Base-by-base conservation (phyloP, 495 filamentous ascomycete genomes). In the Neurospora sp. region DNA sequence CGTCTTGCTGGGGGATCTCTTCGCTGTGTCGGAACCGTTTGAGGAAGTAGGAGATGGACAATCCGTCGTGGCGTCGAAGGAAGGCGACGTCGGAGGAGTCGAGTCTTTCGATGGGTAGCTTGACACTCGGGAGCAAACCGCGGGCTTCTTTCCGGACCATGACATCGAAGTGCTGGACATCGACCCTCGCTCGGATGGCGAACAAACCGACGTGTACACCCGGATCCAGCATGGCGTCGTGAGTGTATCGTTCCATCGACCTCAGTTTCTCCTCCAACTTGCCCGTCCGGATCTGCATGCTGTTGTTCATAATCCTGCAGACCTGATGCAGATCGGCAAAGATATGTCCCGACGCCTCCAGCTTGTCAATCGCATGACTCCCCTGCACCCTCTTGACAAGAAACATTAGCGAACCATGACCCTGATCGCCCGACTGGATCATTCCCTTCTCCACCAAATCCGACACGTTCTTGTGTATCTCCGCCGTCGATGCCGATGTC, bases 171-270 rank as follows among this genome's bases (percentile, higher is more conserved):
- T 89, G 89, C 73, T 87, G 86, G 20, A 81, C 82, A 59, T 87
- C 86, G 6, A 91, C 81, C 8, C 88, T 85, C 3, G 92, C 88
- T 35, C 91, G 88, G 72, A 95, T 84, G 7, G 90, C 88, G 74
- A 95, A 97, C 53, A 91, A 87, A 47, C 89, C 90, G 0, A 97
- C 76, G 75, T 95, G 91, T 16, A 94, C 91, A 1, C 92, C 93
- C 31, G 91, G 82, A 4, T 87, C 83, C 39, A 90, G 83, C 69
- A 87, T 83, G 16, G 81, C 81, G 39, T 85, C 82, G 3, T 83
- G 80, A 5, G 86, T 86, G 76, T 90, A 91, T 8, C 84, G 81
- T 20, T 83, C 84, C 87, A 97, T 93, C 31, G 85, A 82, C 8
- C 82, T 78, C 35, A 97, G 76, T 41, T 89, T 87, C 1, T 77